Evolutionary conservation across 352 stramenopile genomes (phyloP).

Genomic region (Phytophthora podocarpi): DNA sequence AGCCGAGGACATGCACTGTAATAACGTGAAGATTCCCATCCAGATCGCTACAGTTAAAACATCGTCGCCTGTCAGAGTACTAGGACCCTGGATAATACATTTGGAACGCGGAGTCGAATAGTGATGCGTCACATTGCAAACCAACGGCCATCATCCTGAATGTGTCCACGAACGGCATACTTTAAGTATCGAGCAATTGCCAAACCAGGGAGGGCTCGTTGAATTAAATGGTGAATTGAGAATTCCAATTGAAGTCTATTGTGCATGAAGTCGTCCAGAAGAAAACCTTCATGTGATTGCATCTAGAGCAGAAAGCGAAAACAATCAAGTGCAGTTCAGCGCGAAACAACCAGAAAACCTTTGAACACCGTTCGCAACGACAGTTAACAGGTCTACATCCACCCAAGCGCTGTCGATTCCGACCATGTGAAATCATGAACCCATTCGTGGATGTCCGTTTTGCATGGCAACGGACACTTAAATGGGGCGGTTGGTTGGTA

Average conservation of each 20-base stretch:
- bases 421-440: too few relatives aligned
- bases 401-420: too few relatives aligned
- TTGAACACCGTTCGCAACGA: too few relatives aligned
- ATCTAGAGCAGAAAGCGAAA: too few relatives aligned
- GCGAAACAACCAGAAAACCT: too few relatives aligned
- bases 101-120: conserved; percentile 24
- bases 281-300: background rate
- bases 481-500: too few relatives aligned
- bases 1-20: too few relatives aligned
- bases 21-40: too few relatives aligned
- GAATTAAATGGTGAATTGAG: conserved; percentile 61
- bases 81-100: conserved; percentile 46
- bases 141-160: conserved; percentile 72
- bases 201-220: conserved; percentile 56
- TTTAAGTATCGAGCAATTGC: conserved; percentile 56
- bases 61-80: conserved; percentile 45
- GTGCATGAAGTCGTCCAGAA: conserved; percentile 1
- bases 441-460: too few relatives aligned
- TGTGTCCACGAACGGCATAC: conserved; percentile 61
- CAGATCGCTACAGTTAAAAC: conserved; percentile 41
- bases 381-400: too few relatives aligned
- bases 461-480: background rate
- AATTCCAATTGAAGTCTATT: conserved; percentile 43
- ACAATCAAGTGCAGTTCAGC: too few relatives aligned
- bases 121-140: too few relatives aligned